A percentile compares a stretch with the other conserved stretches of the same genome.
Evolutionary conservation across 495 filamentous ascomycete genomes (phyloP).

Genomic region (Collariella sp.): DNA sequence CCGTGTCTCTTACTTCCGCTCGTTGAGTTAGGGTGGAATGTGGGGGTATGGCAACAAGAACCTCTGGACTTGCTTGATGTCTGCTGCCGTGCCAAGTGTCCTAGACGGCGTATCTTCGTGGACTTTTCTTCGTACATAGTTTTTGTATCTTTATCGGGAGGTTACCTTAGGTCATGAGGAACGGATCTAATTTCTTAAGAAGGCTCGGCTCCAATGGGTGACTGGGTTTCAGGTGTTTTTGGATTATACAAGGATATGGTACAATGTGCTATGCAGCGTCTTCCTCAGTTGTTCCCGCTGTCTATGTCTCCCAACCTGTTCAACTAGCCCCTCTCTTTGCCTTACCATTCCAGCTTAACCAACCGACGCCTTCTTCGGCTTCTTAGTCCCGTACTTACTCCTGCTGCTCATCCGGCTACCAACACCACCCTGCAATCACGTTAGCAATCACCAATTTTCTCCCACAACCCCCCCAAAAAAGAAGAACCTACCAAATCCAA

Average conservation of each 20-base stretch:
- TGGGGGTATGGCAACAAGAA: background rate
- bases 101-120: background rate
- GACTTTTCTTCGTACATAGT: background rate
- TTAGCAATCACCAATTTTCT: conserved; percentile 9
- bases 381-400: conserved; percentile 98
- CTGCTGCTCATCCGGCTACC: conserved; percentile 69
- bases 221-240: background rate
- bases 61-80: background rate
- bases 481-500: conserved; percentile 75
- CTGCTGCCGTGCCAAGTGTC: background rate
- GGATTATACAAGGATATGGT: conserved; percentile 8
- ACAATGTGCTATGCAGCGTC: background rate
- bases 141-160: background rate
- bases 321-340: background rate
- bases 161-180: background rate
- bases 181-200: no score
- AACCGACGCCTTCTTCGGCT: conserved; percentile 67
- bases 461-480: background rate
- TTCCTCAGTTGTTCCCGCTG: background rate
- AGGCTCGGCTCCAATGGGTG: no score
- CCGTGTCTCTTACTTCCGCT: background rate
- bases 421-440: conserved; percentile 70
- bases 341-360: conserved; percentile 16
- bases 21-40: background rate
- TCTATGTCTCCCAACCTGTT: background rate